Evolutionary conservation across 169 alveolate species (phyloP).

Genomic region (Plasmodium relictum): DNA sequence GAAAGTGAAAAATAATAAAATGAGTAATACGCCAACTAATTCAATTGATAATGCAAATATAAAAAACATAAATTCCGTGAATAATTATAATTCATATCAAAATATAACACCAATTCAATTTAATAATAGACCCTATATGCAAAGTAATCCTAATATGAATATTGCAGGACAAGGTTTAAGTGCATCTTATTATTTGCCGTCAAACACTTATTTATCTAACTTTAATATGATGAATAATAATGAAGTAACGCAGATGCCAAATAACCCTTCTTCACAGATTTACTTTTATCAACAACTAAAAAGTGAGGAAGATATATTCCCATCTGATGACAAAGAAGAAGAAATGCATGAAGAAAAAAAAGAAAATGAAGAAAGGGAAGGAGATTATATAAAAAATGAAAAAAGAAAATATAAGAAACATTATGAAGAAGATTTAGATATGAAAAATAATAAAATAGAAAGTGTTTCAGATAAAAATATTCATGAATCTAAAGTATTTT

Average conservation of each 20-base stretch:
- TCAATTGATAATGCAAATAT: background rate
- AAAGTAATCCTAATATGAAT: constrained; percentile 1
- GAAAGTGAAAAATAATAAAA: constrained; percentile 56
- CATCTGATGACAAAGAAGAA: constrained; percentile 4
- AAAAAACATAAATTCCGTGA: background rate
- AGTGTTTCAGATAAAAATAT: background rate
- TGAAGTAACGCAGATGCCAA: background rate
- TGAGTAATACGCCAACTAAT: constrained; percentile 1
- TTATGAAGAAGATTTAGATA: constrained; percentile 19
- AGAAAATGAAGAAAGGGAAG: background rate
- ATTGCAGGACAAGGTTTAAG: background rate
- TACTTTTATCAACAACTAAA: constrained; percentile 11
- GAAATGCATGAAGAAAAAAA: constrained; percentile 2
- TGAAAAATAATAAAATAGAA: background rate
- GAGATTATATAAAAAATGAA: constrained; percentile 15
- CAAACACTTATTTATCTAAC: constrained; percentile 7
- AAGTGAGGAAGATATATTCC: constrained; percentile 8
- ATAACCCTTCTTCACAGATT: background rate
- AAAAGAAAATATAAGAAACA: constrained; percentile 15
- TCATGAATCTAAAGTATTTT: constrained; percentile 15
- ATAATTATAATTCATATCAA: constrained; percentile 11
- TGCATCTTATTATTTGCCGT: constrained; percentile 13
- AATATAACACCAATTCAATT: background rate
- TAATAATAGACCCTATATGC: constrained; percentile 6
- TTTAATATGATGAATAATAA: constrained; percentile 12